Evolutionary conservation across 768 basidiomycete species (phyloP).

Genomic region (Sarcomyxa edulis): DNA sequence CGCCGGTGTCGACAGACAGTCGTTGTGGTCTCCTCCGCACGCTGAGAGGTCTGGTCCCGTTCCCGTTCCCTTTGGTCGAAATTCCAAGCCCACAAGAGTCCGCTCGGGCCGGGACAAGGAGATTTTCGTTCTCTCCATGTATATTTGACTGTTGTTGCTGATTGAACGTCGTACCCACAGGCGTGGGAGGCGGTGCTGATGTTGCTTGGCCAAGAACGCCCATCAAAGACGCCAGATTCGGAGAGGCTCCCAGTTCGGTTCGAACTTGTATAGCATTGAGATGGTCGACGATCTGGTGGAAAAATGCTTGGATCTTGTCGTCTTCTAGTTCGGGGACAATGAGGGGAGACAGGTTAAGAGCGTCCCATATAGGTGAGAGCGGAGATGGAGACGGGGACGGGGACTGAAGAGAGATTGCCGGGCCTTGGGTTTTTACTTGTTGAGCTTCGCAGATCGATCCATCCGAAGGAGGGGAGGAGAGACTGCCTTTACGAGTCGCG

Average conservation of each 20-base stretch:
- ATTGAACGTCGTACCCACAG: slow-evolving; percentile 6
- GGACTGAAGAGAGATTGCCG: slow-evolving; percentile 12
- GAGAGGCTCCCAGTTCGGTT: slow-evolving; percentile 20
- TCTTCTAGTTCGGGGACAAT: slow-evolving; percentile 70
- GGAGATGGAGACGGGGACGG: slow-evolving; percentile 18
- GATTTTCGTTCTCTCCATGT: neutral
- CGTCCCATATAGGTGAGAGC: slow-evolving; percentile 22
- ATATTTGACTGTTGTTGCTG: neutral
- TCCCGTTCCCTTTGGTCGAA: slow-evolving; percentile 9
- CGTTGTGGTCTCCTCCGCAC: slow-evolving; percentile 24
- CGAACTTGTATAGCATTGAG: slow-evolving; percentile 68
- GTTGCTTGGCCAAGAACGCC: slow-evolving; percentile 5
- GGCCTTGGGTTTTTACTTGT: neutral
- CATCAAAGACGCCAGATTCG: slow-evolving; percentile 10
- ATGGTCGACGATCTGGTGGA: slow-evolving; percentile 79
- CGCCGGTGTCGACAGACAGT: slow-evolving; percentile 15
- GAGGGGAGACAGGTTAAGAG: slow-evolving; percentile 35
- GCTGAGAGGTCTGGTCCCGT: slow-evolving; percentile 40
- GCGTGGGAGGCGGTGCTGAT: slow-evolving; percentile 11
- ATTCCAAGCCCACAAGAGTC: neutral
- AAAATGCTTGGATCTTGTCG: slow-evolving; percentile 76
- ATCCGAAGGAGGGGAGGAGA: slow-evolving; percentile 16
- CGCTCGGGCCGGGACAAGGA: neutral
- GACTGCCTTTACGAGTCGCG: slow-evolving; percentile 29
- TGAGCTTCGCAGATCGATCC: slow-evolving; percentile 7